Evolutionary conservation across 148 eudicot species (phyloP).

Genomic region (Fagopyrum homotropicum): DNA sequence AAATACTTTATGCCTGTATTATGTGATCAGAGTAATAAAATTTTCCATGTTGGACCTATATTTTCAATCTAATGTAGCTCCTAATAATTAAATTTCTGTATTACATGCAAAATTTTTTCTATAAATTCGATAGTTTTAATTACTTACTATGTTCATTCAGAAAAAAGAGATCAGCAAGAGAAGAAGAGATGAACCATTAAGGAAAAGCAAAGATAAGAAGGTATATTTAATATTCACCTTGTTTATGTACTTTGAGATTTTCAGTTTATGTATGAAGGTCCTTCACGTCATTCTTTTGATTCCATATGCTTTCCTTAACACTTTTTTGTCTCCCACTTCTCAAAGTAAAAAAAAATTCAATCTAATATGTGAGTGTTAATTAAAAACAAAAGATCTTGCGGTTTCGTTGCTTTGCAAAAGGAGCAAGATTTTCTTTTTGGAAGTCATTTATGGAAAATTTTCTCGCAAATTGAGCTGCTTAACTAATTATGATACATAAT

Average conservation of each 20-base stretch:
- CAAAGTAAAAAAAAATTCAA: background rate
- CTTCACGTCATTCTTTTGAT: background rate
- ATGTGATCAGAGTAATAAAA: background rate
- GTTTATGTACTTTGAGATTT: background rate
- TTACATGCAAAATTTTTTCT: background rate
- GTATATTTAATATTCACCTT: conserved; percentile 21
- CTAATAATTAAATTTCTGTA: too few relatives aligned
- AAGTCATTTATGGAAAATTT: too few relatives aligned
- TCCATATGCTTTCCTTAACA: background rate
- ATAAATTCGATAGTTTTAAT: background rate
- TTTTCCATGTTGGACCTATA: background rate
- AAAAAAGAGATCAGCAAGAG: conserved; percentile 76
- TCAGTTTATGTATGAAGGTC: background rate
- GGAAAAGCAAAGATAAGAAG: conserved; percentile 73
- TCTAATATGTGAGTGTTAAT: too few relatives aligned
- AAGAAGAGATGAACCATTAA: conserved; percentile 66
- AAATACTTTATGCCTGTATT: background rate
- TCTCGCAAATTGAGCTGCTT: background rate
- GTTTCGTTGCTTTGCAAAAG: background rate
- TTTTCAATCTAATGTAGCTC: background rate
- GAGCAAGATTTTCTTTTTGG: background rate
- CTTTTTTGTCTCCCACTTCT: background rate
- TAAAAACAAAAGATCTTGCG: background rate
- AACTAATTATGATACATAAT: too few relatives aligned
- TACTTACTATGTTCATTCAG: conserved; percentile 26